Evolutionary conservation across 352 stramenopile genomes (phyloP), one percentile per base, ranked within the genome.

Genomic region (Globisporangium alternatum): DNA sequence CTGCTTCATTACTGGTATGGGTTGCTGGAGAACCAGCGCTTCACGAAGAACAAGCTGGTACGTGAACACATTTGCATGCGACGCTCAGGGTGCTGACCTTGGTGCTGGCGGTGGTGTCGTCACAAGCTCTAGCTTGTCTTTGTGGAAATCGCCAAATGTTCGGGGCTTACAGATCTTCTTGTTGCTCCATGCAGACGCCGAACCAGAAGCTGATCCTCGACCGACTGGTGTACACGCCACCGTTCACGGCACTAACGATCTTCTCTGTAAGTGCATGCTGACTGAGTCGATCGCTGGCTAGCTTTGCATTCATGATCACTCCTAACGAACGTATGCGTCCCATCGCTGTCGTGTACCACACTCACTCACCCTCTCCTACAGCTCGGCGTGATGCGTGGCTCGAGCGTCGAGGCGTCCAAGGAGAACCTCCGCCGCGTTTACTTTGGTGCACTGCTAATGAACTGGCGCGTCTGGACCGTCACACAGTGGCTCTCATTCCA

Each of bases 141-240:
- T n/a, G 43, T n/a, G 6, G 4, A 25, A 35, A 10, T 55, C 17
- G 21, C 22, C 62, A 19, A 41, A 22, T 13, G 6, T 21, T 9
- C 1, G 48, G 35, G 25, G 3, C 48, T 54, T 3, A 21, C 28
- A n/a, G 13, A 55, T 21, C 49, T 39, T 41, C 7, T 7, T 35
- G 12, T 52, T 39, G 28, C 19, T 52, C 13, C 43, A 1, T 25
- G 41, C 66, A 91, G 83, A 88, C 80, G 0, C 67, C 80, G n/a
- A 91, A 87, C 74, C 83, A 88, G 56, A 91, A 91, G 68, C 73
- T 91, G 5, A 37, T 90, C 9, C 65, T 90, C 12, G 83, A 91
- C 56, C 83, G 83, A 47, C 62, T 91, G 12, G 22, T 87, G 31
- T 84, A 83, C 69, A 90, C 83, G 15, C 83, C 83, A 5, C 83